Conservation (phyloP, 23 red algal genomes). For the Chondrus crispus region DNA sequence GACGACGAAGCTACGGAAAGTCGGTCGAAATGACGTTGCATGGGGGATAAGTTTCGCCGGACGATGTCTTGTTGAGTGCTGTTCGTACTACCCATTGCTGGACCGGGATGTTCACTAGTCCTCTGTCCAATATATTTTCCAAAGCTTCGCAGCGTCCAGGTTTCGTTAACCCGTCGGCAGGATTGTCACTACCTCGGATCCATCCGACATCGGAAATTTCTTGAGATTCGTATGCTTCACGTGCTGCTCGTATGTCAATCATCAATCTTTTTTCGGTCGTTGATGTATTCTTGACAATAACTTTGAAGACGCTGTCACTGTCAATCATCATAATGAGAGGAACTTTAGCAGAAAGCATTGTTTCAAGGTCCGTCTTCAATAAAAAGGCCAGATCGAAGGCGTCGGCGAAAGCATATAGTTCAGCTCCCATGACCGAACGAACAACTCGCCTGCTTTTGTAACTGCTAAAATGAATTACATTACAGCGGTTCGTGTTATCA, state of each 20-base stretch:
- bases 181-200: not conserved
- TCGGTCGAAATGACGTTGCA: too few species aligned
- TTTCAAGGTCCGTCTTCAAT: constrained; percentile 18
- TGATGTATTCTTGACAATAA: not conserved
- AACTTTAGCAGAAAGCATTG: not conserved
- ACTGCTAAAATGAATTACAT: not conserved
- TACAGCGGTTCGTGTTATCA: not conserved
- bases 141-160: not conserved
- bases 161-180: not conserved
- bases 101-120: not conserved
- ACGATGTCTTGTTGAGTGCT: too few species aligned
- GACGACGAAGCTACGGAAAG: too few species aligned
- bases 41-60: too few species aligned
- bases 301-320: not conserved
- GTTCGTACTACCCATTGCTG: not conserved
- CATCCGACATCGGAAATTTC: constrained; percentile 18
- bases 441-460: constrained; percentile 6
- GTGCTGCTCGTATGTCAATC: not conserved
- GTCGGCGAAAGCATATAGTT: constrained; percentile 27
- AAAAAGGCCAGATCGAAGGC: not conserved
- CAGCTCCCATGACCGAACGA: not conserved
- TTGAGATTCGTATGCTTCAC: constrained; percentile 2
- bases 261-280: not conserved
- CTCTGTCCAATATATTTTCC: not conserved
- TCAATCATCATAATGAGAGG: not conserved